phyloP scores from a whole-genome alignment of 805 yeast genomes.

The Priceomyces haplophilus region DNA sequence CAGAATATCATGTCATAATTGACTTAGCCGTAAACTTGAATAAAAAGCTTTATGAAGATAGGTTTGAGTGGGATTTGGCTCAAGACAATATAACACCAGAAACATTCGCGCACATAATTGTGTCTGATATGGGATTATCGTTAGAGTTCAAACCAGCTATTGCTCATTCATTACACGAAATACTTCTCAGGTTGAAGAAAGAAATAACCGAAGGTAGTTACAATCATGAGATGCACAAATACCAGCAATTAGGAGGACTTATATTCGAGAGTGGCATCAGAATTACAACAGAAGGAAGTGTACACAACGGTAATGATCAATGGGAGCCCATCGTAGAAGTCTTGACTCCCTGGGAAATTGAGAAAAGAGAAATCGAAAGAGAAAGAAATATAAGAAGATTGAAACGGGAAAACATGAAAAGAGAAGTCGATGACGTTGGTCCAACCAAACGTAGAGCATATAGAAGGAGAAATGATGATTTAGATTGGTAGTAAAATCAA shows the following conservation, averaged over 20 bases:
- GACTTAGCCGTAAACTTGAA: conserved; percentile 80
- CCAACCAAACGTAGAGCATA: conserved; percentile 37
- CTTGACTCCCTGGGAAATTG: conserved; percentile 88
- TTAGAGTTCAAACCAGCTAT: conserved; percentile 89
- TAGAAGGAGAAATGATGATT: conserved; percentile 53
- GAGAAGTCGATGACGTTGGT: conserved; percentile 38
- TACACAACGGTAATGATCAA: conserved; percentile 70
- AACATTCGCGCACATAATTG: conserved; percentile 76
- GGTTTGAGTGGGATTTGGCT: conserved; percentile 87
- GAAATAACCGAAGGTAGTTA: conserved; percentile 68
- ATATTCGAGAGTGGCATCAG: conserved; percentile 43
- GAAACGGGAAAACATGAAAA: conserved; percentile 85
- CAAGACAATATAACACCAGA: conserved; percentile 67
- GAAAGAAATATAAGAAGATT: conserved; percentile 88
- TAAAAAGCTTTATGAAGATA: conserved; percentile 82
- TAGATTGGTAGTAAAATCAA: conserved; percentile 24
- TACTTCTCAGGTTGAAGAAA: conserved; percentile 68
- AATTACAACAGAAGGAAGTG: conserved; percentile 57
- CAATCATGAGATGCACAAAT: conserved; percentile 41
- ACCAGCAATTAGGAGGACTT: conserved; percentile 40
- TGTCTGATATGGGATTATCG: conserved; percentile 76
- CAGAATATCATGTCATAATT: conserved; percentile 70
- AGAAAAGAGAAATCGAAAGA: conserved; percentile 90
- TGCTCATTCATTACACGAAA: conserved; percentile 81
- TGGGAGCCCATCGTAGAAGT: conserved; percentile 91